Evolutionary conservation across 2,329 filamentous ascomycete species (phyloP).

Genomic region (Helminthosporium solani): DNA sequence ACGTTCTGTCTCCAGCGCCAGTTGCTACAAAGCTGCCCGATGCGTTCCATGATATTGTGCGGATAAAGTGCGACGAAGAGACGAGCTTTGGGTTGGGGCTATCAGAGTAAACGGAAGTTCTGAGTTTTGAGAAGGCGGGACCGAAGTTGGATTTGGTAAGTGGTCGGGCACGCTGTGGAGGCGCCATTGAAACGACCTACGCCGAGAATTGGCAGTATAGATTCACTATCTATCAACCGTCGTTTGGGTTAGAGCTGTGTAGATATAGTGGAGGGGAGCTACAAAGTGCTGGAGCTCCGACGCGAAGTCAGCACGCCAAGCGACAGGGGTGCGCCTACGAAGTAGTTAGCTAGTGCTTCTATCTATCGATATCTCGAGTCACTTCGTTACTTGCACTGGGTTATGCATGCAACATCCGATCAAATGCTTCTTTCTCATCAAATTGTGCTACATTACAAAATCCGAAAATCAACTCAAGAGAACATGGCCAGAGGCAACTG

Average conservation of each 20-base stretch:
- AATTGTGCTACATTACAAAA: no score
- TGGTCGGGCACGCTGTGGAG: conserved; percentile 53
- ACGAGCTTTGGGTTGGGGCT: conserved; percentile 29
- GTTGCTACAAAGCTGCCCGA: conserved; percentile 81
- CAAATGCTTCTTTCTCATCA: no score
- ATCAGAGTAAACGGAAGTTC: conserved; percentile 67
- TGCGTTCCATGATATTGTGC: conserved; percentile 86
- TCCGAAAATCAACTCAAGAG: no score
- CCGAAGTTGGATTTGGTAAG: conserved; percentile 71
- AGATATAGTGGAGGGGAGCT: not conserved
- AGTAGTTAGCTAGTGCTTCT: no score
- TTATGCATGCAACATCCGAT: no score
- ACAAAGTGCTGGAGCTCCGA: not conserved
- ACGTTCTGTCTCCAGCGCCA: conserved; percentile 67
- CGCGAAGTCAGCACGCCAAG: not conserved
- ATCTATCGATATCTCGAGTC: not conserved
- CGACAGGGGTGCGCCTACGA: not conserved
- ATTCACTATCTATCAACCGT: no score
- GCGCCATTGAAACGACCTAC: conserved; percentile 25
- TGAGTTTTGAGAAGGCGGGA: conserved; percentile 64
- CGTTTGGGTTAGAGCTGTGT: no score
- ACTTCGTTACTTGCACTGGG: not conserved
- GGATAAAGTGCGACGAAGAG: conserved; percentile 49
- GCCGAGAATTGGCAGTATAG: not conserved
- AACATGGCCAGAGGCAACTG: no score